Base-by-base conservation (phyloP, 352 stramenopile species). In the Phytophthora nicotianae region DNA sequence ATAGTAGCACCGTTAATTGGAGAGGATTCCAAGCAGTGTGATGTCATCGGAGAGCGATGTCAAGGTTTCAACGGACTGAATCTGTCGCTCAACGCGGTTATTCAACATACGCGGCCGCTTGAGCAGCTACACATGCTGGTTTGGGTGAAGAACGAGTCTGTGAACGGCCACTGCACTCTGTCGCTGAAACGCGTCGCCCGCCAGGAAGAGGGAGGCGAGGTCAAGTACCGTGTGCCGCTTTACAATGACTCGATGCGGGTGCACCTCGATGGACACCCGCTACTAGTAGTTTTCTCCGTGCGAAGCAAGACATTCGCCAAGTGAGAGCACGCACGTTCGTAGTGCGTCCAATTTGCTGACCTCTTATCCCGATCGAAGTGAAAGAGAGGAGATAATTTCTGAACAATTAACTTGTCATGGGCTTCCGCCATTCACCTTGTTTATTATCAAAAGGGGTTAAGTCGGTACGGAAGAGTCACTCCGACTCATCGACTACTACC, bases 71-170 rank as follows among this genome's bases (percentile, higher is more conserved):
- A 82, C 38, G 79, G 74, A 10, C 52, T 81, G 5, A 84, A 81
- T 52, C 55, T 92, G 17, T 89, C 83, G 35, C 66, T 92, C 17
- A 94, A 94, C 43, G 80, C 82, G 3, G 78, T 91, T 5, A 70
- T 94, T 19, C 81, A 91, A 45, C 86, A 94, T 61, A 68, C 74
- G 1, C 81, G 81, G 5, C 79, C 81, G 14, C 68, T 94, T 0
- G 79, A 90, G 41, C 79, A 92, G 58, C 63, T 94, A 10, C 86
- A 94, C 58, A 94, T 94, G 86, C 74, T 94, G 14, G 77, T 94
- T 13, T 94, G 83, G 86, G 81, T 94, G 20, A 90, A 85, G 54
- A 85, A 91, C 42, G 86, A 94, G 27, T 78, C 74, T 8, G 87
- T 94, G 33, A 83, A 77, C 35, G 86, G 86, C 27, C 86, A 94